Evolutionary conservation across 2,329 filamentous ascomycete species (phyloP).

Genomic region (Venturia carpophila): DNA sequence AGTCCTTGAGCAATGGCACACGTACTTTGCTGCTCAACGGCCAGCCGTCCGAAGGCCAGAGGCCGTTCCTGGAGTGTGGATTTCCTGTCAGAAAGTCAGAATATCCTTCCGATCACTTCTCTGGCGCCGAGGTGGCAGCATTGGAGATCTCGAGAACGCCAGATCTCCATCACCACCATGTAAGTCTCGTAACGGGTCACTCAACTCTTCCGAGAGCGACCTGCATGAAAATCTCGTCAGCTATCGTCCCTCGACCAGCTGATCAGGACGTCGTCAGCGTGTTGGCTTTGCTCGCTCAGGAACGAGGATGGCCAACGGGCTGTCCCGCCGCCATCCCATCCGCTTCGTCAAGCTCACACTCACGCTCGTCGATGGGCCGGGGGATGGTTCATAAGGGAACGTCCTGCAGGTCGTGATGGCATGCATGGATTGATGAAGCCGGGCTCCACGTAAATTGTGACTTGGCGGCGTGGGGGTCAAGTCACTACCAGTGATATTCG

Average conservation of each 20-base stretch:
- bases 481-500: not conserved
- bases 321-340: slow-evolving; percentile 1
- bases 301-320: not conserved
- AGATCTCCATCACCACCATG: not conserved
- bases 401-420: not conserved
- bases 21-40: not conserved
- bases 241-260: not conserved
- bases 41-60: not conserved
- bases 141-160: not conserved
- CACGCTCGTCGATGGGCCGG: not conserved
- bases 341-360: not conserved
- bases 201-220: not conserved
- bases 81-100: not conserved
- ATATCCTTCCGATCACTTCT: not conserved
- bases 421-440: not conserved
- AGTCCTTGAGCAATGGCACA: not conserved
- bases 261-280: not conserved
- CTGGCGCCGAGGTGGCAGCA: not conserved
- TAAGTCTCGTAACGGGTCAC: not conserved
- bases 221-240: not conserved
- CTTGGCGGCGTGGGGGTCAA: slow-evolving; percentile 5
- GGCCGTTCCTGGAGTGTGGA: not conserved
- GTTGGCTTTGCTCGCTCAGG: not conserved
- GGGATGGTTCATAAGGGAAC: not conserved
- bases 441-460: not conserved